Evolutionary conservation across 192 early-diverging fungal species (phyloP).

Genomic region (Coemansia sp.): DNA sequence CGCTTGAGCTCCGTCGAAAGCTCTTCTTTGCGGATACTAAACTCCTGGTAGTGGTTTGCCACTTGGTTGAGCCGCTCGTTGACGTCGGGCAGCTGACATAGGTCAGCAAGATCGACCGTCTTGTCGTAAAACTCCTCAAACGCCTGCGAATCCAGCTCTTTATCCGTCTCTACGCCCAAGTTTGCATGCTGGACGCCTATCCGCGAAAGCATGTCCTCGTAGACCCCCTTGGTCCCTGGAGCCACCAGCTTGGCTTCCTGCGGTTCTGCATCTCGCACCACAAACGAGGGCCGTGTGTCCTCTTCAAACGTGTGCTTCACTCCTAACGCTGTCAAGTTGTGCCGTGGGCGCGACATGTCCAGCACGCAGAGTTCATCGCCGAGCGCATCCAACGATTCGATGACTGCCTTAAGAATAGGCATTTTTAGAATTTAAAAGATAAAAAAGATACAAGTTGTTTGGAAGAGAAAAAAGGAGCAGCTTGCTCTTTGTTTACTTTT

Average conservation of each 20-base stretch:
- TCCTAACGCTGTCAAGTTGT: constrained; percentile 42
- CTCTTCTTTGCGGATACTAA: constrained; percentile 43
- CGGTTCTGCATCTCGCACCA: constrained; percentile 45
- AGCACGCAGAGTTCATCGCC: constrained; percentile 47
- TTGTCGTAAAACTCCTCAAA: constrained; percentile 58
- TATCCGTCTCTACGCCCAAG: constrained; percentile 30
- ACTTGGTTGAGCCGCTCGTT: constrained; percentile 55
- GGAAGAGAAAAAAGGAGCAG: not conserved
- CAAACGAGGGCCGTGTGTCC: constrained; percentile 39
- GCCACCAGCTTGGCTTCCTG: constrained; percentile 56
- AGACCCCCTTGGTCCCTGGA: constrained; percentile 54
- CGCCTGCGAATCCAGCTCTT: constrained; percentile 48
- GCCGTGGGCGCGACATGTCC: constrained; percentile 42
- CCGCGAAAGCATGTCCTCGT: constrained; percentile 56
- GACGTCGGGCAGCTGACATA: constrained; percentile 53
- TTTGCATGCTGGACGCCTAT: constrained; percentile 55
- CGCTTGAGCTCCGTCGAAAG: constrained; percentile 46
- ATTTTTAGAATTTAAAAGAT: not conserved
- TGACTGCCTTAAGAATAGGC: constrained; percentile 37
- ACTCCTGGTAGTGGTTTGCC: constrained; percentile 54
- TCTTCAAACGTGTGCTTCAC: constrained; percentile 46
- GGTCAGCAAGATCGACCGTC: constrained; percentile 51
- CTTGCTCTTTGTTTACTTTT: constrained; percentile 7
- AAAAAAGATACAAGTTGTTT: not conserved
- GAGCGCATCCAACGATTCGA: constrained; percentile 38